Percentiles rank a stretch among this genome's conserved stretches.
Evolutionary conservation across 2,329 filamentous ascomycete genomes (phyloP).

Genomic region (Fusarium subtropicale): DNA sequence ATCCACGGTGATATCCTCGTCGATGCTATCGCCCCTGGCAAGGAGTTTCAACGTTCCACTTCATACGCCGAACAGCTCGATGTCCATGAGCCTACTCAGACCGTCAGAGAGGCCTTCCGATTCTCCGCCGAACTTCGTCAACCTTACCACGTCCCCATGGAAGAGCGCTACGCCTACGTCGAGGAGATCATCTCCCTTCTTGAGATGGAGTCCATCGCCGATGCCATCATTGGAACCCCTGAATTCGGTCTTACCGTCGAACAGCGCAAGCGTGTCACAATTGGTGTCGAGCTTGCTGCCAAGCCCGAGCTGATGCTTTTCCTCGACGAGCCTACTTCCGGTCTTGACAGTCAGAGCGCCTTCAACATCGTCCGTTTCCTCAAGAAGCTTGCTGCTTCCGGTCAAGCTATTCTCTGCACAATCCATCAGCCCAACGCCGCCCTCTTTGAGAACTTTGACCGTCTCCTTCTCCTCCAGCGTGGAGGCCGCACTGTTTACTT

Average conservation of each 20-base stretch:
- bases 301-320: slow-evolving; percentile 82
- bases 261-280: slow-evolving; percentile 82
- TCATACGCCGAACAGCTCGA: slow-evolving; percentile 73
- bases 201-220: slow-evolving; percentile 69
- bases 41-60: slow-evolving; percentile 70
- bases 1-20: slow-evolving; percentile 68
- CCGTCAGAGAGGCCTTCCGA: slow-evolving; percentile 71
- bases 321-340: slow-evolving; percentile 82
- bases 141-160: slow-evolving; percentile 62
- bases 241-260: slow-evolving; percentile 78
- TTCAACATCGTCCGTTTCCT: slow-evolving; percentile 84
- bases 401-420: slow-evolving; percentile 89
- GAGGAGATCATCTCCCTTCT: slow-evolving; percentile 70
- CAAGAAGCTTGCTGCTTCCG: slow-evolving; percentile 80
- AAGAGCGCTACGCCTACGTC: slow-evolving; percentile 69
- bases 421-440: slow-evolving; percentile 91
- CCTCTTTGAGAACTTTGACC: slow-evolving; percentile 89
- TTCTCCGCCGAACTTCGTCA: slow-evolving; percentile 73
- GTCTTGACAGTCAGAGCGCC: slow-evolving; percentile 71
- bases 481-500: slow-evolving; percentile 89
- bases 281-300: slow-evolving; percentile 88
- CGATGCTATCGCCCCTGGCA: slow-evolving; percentile 66
- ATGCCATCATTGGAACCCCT: slow-evolving; percentile 67
- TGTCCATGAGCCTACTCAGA: slow-evolving; percentile 70
- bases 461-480: slow-evolving; percentile 79